These are phyloP conservation scores for Collybia sp. DNA, from an alignment of 768 basidiomycete genomes.

Conservation along the genomic window DNA sequence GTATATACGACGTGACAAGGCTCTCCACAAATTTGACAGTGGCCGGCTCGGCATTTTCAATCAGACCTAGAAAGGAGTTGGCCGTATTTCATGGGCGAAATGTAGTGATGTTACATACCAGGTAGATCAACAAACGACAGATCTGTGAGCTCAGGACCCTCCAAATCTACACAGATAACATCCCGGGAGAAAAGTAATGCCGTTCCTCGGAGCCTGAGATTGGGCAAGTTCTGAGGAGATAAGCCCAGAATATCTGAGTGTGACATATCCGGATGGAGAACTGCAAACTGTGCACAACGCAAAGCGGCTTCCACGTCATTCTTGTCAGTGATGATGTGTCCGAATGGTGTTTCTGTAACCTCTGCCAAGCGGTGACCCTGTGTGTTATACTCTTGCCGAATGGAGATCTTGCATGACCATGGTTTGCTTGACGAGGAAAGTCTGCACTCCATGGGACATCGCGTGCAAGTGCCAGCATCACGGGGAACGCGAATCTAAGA, in stretches of 20 bases:
- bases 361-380: conserved; percentile 20
- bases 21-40: conserved; percentile 40
- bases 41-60: conserved; percentile 41
- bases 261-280: conserved; percentile 30
- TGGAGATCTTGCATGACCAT: conserved; percentile 34
- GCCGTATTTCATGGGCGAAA: neutral
- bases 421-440: conserved; percentile 15
- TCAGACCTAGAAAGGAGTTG: conserved; percentile 31
- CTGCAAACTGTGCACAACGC: conserved; percentile 40
- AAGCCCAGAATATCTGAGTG: conserved; percentile 5
- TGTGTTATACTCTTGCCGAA: conserved; percentile 35
- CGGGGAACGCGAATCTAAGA: conserved; percentile 43
- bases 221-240: neutral
- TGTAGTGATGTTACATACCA: conserved; percentile 13
- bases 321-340: conserved; percentile 26
- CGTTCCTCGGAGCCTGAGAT: conserved; percentile 3
- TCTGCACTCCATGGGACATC: conserved; percentile 34
- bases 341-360: conserved; percentile 13
- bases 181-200: conserved; percentile 31
- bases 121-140: conserved; percentile 36
- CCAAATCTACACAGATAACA: conserved; percentile 34
- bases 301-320: conserved; percentile 34
- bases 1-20: conserved; percentile 45
- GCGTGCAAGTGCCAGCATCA: conserved; percentile 43
- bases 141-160: conserved; percentile 31